Evolutionary conservation across 2,329 filamentous ascomycete genomes (phyloP).

Genomic region (Fusarium albosuccineum): DNA sequence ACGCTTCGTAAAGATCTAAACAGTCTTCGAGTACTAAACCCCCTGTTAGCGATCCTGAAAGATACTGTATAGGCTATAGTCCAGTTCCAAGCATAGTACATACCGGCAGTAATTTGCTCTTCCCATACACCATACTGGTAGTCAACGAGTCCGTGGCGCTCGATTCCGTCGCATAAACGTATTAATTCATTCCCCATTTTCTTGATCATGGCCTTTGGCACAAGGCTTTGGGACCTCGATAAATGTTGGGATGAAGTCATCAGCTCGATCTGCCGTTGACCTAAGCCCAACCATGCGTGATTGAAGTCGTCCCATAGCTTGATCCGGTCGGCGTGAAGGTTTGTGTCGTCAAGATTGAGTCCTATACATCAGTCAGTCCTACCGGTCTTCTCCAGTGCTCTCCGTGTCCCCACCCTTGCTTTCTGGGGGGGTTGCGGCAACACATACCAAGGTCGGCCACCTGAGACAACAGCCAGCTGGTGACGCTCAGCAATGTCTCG

Average conservation of each 20-base stretch:
- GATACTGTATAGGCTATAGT: neutral
- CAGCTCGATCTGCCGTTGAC: conserved; percentile 87
- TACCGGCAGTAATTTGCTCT: conserved; percentile 88
- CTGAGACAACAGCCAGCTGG: conserved; percentile 68
- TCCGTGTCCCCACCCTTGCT: neutral
- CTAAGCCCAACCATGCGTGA: conserved; percentile 85
- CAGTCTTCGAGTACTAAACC: conserved; percentile 55
- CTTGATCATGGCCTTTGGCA: conserved; percentile 77
- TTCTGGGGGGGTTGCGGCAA: conserved; percentile 1
- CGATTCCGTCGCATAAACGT: conserved; percentile 85
- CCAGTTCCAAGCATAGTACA: conserved; percentile 54
- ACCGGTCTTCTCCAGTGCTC: neutral
- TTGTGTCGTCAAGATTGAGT: conserved; percentile 85
- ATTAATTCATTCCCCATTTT: conserved; percentile 87
- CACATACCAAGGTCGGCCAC: conserved; percentile 68
- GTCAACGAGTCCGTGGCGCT: conserved; percentile 93
- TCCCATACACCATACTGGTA: conserved; percentile 98
- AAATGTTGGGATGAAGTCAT: conserved; percentile 70
- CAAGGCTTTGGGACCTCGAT: conserved; percentile 70
- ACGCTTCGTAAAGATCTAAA: conserved; percentile 60
- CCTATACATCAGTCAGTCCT: conserved; percentile 64
- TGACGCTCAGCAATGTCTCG: conserved; percentile 65
- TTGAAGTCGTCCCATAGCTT: conserved; percentile 96
- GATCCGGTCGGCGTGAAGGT: conserved; percentile 80
- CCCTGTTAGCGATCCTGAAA: conserved; percentile 25